Base-by-base conservation (phyloP, 2,329 filamentous ascomycete species). In the Botrytis sinoallii region DNA sequence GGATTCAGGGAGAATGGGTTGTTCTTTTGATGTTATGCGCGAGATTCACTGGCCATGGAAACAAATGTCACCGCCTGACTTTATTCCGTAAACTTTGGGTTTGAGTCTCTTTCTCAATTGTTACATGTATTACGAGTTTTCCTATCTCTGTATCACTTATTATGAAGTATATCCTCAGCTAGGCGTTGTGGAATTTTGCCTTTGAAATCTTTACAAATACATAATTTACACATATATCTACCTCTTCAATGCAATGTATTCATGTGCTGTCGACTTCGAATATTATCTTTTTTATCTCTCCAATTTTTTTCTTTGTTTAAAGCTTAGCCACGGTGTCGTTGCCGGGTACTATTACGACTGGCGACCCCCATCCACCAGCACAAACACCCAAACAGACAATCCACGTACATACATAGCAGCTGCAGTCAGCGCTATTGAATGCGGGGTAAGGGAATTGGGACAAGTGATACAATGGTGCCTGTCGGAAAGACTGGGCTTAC, bases 41-140 rank as follows among this genome's bases (percentile, higher is more conserved):
- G 70, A 72, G 48, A 66, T 72, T 67, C 61, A 72, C 55, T 72
- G 61, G 70, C 70, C 70, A 14, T 72, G 70, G 70, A 72, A 67
- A 16, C 70, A 72, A 55, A 72, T 72, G 70, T 72, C 70, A 8
- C 46, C 61, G 22, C 61, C 61, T 38, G 70, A 72, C 25, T 72
- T 72, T 59, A 29, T 67, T 57, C 70, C 70, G 9, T 72, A 48
- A 40, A 22, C n/a, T n/a, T 32, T 59, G 22, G 25, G 22, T 32
- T n/a, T 57, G 18, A 18, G 16, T 35, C 29, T 69, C 25, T 32
- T 42, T 69, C 25, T 32, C 16, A 25, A 42, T 69, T 29, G 38
- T 57, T 4, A 12, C 20, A 29, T 40, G 40, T 46, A 66, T 66
- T 46, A 46, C 64, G n/a, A 66, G 14, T 32, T 46, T 66, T 29